These are phyloP conservation scores for Chiua sp. DNA, from an alignment of 1,284 basidiomycete species.

Conservation along the genomic window DNA sequence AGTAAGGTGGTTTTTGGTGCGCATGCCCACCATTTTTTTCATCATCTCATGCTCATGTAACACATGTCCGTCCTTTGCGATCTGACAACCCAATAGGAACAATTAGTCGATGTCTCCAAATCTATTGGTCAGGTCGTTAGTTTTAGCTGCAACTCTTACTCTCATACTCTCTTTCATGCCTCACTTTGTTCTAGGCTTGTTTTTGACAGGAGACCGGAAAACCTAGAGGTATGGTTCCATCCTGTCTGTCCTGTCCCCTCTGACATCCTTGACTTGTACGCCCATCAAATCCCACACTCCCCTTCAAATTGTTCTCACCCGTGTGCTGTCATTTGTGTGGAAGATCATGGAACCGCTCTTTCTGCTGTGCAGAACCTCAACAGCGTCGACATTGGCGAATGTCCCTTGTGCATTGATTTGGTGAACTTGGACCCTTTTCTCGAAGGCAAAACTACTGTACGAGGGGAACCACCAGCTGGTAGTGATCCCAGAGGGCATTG, in stretches of 20 bases:
- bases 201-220: constrained; percentile 97
- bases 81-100: constrained; percentile 54
- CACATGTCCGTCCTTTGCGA: not conserved
- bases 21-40: too few relatives aligned
- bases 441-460: constrained; percentile 67
- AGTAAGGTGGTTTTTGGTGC: too few relatives aligned
- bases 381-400: constrained; percentile 81
- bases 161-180: not conserved
- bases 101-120: constrained; percentile 86
- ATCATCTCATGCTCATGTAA: too few relatives aligned
- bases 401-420: constrained; percentile 85
- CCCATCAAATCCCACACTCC: constrained; percentile 12
- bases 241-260: not conserved
- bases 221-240: constrained; percentile 84
- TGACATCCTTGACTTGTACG: not conserved
- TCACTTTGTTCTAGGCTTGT: constrained; percentile 69
- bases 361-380: constrained; percentile 90
- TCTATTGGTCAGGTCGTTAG: constrained; percentile 86
- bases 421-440: constrained; percentile 66
- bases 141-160: constrained; percentile 62
- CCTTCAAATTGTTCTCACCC: constrained; percentile 16
- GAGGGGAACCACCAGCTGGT: constrained; percentile 47
- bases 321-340: constrained; percentile 17
- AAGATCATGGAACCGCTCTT: constrained; percentile 89
- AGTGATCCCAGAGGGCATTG: constrained; percentile 59